Evolutionary conservation across 352 stramenopile genomes (phyloP).

Genomic region (Globisporangium rhizosaccharum): DNA sequence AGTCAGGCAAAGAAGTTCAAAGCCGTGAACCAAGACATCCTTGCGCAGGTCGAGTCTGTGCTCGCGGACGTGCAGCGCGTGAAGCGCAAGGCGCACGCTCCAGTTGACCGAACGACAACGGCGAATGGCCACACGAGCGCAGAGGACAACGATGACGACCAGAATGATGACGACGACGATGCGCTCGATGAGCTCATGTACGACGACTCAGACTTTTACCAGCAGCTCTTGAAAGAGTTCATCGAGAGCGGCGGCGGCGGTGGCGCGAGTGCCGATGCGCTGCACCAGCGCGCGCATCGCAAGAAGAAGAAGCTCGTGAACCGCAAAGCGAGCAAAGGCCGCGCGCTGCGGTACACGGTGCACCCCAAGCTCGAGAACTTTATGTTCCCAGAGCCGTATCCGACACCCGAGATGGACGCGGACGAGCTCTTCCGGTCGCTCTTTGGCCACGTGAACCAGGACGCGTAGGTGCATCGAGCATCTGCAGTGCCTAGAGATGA

Average conservation of each 20-base stretch:
- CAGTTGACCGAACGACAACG: conserved; percentile 23
- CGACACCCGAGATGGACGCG: conserved; percentile 69
- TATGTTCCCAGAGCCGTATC: conserved; percentile 85
- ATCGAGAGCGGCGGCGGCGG: conserved; percentile 66
- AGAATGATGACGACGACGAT: neutral
- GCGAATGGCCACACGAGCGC: conserved; percentile 25
- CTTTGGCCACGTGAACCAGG: conserved; percentile 53
- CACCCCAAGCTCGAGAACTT: conserved; percentile 89
- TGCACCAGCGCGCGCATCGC: conserved; percentile 52
- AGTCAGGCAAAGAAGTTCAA: conserved; percentile 85
- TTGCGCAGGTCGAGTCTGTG: conserved; percentile 80
- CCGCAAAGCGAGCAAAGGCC: conserved; percentile 84
- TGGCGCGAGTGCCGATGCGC: conserved; percentile 25
- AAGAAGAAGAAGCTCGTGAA: conserved; percentile 89
- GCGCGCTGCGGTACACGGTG: conserved; percentile 76
- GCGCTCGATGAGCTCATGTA: conserved; percentile 81
- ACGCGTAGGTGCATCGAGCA: conserved; percentile 20
- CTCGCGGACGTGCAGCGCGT: conserved; percentile 77
- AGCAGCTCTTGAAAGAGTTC: conserved; percentile 87
- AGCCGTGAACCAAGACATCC: conserved; percentile 82
- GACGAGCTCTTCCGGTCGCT: conserved; percentile 84
- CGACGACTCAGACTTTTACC: conserved; percentile 85
- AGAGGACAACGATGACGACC: conserved; percentile 34
- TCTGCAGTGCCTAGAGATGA: neutral
- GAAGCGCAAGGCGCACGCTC: conserved; percentile 79